Conservation (phyloP, 2,329 filamentous ascomycete genomes). For the Phialocephala subalpina region DNA sequence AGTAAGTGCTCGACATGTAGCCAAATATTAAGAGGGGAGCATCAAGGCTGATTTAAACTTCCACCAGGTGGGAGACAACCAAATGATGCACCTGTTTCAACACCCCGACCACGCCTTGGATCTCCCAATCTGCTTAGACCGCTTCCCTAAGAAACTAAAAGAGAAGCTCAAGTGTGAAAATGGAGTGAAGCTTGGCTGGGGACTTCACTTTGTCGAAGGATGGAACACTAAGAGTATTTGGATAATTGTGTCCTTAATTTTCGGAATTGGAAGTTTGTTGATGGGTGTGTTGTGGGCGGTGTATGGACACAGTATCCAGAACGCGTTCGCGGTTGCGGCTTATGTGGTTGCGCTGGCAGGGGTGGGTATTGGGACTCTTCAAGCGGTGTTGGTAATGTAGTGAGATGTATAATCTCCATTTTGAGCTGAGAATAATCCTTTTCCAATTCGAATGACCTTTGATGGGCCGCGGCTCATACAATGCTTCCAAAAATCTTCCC, state of each 20-base stretch:
- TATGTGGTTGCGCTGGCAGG: constrained; percentile 34
- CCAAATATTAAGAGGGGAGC: no score
- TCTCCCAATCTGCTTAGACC: constrained; percentile 26
- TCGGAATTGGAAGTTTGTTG: constrained; percentile 31
- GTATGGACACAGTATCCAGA: constrained; percentile 33
- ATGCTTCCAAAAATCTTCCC: no score
- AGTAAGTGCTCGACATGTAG: no score
- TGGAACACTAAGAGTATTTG: constrained; percentile 33
- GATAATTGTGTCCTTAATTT: constrained; percentile 27
- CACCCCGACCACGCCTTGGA: constrained; percentile 29
- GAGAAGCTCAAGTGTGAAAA: constrained; percentile 29
- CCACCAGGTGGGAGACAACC: constrained; percentile 28
- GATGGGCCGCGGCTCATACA: no score
- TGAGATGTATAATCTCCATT: no score
- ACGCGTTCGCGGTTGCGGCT: constrained; percentile 33
- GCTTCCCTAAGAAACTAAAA: constrained; percentile 37
- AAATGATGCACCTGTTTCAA: constrained; percentile 34
- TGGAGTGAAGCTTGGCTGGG: constrained; percentile 34
- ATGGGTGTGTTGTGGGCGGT: constrained; percentile 29
- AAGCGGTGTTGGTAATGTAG: constrained; percentile 43
- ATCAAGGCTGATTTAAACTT: no score
- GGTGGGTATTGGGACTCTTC: constrained; percentile 31
- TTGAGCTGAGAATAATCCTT: no score
- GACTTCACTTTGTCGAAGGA: constrained; percentile 33
- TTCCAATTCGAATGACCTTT: no score